Conservation (phyloP, 73 alveolate species). For the Paramecium tetraurelia region DNA sequence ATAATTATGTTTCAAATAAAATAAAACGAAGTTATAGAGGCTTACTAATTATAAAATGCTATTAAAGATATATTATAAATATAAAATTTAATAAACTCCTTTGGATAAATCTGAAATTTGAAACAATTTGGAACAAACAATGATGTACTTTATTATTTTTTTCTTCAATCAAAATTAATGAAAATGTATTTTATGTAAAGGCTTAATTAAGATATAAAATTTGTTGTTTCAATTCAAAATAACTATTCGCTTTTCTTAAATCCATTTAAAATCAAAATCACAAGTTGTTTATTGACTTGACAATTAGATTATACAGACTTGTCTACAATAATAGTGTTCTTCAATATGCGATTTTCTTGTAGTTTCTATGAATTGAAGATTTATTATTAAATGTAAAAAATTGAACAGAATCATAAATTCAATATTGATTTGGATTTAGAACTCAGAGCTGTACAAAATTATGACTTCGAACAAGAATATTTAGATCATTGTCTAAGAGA, state of each 20-base stretch:
- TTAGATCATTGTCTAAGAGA: slow-evolving; percentile 4
- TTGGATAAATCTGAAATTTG: background rate
- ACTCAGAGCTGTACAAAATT: slow-evolving; percentile 6
- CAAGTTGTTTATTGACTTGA: background rate
- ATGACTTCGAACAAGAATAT: slow-evolving; percentile 18
- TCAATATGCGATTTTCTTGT: background rate
- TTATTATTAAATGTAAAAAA: background rate
- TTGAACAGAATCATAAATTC: background rate
- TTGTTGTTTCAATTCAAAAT: background rate
- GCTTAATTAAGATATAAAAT: too few relatives aligned
- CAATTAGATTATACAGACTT: background rate
- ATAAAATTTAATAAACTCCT: background rate
- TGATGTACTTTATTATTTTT: background rate
- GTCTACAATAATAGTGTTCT: background rate
- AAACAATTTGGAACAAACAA: background rate
- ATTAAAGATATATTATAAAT: background rate
- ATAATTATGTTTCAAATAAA: background rate
- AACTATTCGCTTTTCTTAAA: background rate
- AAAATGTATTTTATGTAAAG: background rate
- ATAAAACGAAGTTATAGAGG: background rate
- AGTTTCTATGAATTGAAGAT: background rate
- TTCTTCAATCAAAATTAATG: background rate
- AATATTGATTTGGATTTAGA: background rate
- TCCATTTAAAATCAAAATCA: background rate
- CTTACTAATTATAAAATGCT: background rate